Percentiles rank a stretch among this genome's conserved stretches.
These are phyloP conservation scores for Aspergillus sclerotioniger DNA, from an alignment of 495 filamentous ascomycete species.

Conservation along the genomic window DNA sequence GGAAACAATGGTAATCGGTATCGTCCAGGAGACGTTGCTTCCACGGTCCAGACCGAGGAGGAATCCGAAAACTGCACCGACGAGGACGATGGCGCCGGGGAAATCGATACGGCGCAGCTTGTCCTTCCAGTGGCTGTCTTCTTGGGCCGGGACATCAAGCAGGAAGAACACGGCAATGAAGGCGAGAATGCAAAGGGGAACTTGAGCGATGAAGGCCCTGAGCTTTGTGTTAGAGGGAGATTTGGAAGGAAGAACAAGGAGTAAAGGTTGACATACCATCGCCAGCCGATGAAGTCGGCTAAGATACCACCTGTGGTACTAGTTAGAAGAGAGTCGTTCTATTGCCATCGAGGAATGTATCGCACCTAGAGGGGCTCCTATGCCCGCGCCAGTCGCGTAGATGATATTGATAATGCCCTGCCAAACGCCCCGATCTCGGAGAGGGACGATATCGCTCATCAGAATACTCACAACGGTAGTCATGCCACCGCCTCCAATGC, in stretches of 20 bases:
- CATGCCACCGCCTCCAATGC: conserved; percentile 85
- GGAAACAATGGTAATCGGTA: conserved; percentile 57
- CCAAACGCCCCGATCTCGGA: conserved; percentile 76
- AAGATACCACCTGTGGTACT: conserved; percentile 55
- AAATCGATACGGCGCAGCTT: conserved; percentile 80
- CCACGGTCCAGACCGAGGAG: conserved; percentile 77
- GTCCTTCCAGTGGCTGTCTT: conserved; percentile 55
- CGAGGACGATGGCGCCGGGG: conserved; percentile 65
- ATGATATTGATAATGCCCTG: conserved; percentile 84
- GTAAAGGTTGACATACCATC: conserved; percentile 54
- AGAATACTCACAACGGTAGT: conserved; percentile 76
- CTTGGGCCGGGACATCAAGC: conserved; percentile 59
- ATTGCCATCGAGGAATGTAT: not conserved
- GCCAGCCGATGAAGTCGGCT: conserved; percentile 76
- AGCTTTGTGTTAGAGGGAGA: conserved; percentile 12
- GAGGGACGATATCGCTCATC: conserved; percentile 71
- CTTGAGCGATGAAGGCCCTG: conserved; percentile 72
- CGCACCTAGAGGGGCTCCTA: conserved; percentile 69
- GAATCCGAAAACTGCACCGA: conserved; percentile 69
- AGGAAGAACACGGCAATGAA: conserved; percentile 60
- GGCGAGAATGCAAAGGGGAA: conserved; percentile 67
- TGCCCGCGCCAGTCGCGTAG: conserved; percentile 65
- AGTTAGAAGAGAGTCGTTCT: conserved; percentile 3
- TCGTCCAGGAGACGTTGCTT: conserved; percentile 68
- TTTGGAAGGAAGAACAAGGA: not conserved